A percentile compares a stretch with the other conserved stretches of the same genome.
phyloP scores from a whole-genome alignment of 2,329 filamentous ascomycete species.

The Ceratocystis albifundus region DNA sequence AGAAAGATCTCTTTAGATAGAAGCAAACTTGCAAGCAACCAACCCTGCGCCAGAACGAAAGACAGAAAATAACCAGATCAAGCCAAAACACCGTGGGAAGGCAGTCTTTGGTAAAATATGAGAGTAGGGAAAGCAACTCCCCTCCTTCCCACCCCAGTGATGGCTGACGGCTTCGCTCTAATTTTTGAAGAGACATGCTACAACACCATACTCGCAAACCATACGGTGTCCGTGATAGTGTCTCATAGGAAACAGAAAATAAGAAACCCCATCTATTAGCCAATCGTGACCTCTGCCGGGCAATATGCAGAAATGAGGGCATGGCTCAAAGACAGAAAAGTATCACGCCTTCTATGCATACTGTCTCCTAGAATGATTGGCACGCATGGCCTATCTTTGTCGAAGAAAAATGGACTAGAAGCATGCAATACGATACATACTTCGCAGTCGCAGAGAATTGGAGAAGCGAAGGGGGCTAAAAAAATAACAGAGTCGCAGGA shows the following conservation, averaged over 20 bases:
- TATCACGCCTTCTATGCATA: constrained; percentile 14
- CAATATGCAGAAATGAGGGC: constrained; percentile 12
- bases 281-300: constrained; percentile 6
- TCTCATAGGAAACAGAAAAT: constrained; percentile 14
- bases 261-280: constrained; percentile 25
- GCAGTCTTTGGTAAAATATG: not conserved
- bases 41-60: constrained; percentile 20
- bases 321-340: constrained; percentile 15
- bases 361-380: constrained; percentile 4
- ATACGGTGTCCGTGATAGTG: too few species aligned
- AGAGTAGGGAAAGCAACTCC: not conserved
- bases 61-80: constrained; percentile 14
- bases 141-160: not conserved
- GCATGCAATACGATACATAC: not conserved
- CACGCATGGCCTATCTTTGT: not conserved
- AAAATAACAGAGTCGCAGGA: constrained; percentile 8
- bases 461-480: not conserved
- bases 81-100: constrained; percentile 11
- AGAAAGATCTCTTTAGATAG: constrained; percentile 17
- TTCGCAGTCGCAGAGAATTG: constrained; percentile 1
- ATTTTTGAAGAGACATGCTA: not conserved
- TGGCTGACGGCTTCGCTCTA: not conserved
- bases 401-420: not conserved
- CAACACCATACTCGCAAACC: not conserved
- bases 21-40: constrained; percentile 18